Evolutionary conservation across 2,329 filamentous ascomycete genomes (phyloP), one percentile per base, ranked within the genome.

Genomic region (Talaromyces sp.): DNA sequence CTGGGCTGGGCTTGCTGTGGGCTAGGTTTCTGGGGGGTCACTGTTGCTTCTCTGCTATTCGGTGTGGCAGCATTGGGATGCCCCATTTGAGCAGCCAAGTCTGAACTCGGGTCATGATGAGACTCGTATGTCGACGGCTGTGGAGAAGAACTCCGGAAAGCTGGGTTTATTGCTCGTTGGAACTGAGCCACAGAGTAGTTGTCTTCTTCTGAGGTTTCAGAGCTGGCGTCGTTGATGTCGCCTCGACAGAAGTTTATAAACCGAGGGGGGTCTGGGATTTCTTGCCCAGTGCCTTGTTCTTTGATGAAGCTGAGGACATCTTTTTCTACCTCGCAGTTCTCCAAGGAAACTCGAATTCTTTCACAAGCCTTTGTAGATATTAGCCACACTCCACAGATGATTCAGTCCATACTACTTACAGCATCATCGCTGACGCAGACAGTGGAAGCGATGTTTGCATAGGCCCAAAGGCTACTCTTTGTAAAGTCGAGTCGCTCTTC

Each of bases 211-310:
- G 91, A 93, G 11, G 84, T 81, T 65, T 95, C 91, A 1, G 93
- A 97, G 67, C 87, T 86, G 42, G 85, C 87, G 68, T 99, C 95
- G 42, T 62, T 62, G 25, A 83, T 83, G 53, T 88, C 78, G 73
- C 93, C 95, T 11, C 95, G 89, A 74, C 92, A 96, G 75, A 98
- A 99, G 80, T 99, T 97, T 85, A 99, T 97, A 75, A 97, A 99
- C 75, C 92, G 97, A 51, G 95, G 95, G 27, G 95, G 87, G 74
- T 97, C 95, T 1, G 95, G 96, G 54, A 99, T 99, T 74, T 99
- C 96, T 75, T 98, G 93, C 5, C 95, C 93, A 2, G 95, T 99
- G 25, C 93, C 93, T 65, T 80, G 85, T 55, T 96, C 92, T 65
- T 84, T 89, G 77, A 99, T 99, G 79, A 99, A 99, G 65, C 77